Evolutionary conservation across 2,329 filamentous ascomycete species (phyloP).

Genomic region (Xylariaceae sp.): DNA sequence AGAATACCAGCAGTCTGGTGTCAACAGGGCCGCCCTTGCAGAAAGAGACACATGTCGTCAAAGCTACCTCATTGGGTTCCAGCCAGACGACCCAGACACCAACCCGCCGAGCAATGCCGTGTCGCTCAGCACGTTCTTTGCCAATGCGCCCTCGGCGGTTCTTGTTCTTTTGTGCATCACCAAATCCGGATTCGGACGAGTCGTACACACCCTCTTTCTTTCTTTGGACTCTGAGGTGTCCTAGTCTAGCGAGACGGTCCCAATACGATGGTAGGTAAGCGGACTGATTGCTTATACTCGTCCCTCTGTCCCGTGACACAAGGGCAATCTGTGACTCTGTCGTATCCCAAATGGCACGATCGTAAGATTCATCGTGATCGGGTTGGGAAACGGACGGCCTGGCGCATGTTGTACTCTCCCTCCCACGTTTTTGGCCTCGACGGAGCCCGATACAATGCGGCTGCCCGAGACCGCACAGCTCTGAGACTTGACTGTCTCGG

Average conservation of each 20-base stretch:
- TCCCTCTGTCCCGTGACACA: conserved; percentile 8
- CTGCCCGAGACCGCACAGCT: conserved; percentile 11
- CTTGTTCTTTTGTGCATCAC: conserved; percentile 10
- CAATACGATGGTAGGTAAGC: conserved; percentile 2
- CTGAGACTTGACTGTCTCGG: conserved; percentile 14
- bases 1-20: too few species aligned
- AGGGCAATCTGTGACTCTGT: conserved; percentile 3
- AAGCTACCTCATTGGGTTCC: neutral
- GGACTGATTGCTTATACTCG: conserved; percentile 7
- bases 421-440: conserved; percentile 16
- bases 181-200: conserved; percentile 6
- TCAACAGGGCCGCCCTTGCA: conserved; percentile 8
- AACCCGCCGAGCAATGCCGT: conserved; percentile 1
- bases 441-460: conserved; percentile 10
- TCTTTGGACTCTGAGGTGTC: conserved; percentile 4
- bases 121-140: conserved; percentile 1
- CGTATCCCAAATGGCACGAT: conserved; percentile 7
- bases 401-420: conserved; percentile 11
- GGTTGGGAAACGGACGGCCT: neutral
- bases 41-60: conserved; percentile 8
- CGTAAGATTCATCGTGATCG: conserved; percentile 12
- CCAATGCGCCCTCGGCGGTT: conserved; percentile 7
- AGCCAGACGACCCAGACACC: neutral
- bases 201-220: conserved; percentile 8
- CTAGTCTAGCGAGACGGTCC: conserved; percentile 13